A percentile compares a stretch with the other conserved stretches of the same genome.
Conservation (phyloP, 176 grass and related monocot species). For the Thinopyrum elongatum region DNA sequence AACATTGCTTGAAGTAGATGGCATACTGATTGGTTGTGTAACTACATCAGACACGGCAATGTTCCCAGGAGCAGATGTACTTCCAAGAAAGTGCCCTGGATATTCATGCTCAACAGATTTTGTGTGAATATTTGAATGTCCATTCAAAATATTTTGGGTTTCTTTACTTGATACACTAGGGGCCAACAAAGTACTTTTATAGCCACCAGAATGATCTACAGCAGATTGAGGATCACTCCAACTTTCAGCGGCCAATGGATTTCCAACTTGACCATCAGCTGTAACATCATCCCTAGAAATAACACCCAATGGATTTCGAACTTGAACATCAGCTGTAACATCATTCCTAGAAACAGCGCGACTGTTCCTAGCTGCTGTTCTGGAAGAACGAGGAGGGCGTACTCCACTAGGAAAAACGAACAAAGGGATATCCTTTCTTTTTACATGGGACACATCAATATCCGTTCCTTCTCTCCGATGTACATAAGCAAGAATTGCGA, state of each 20-base stretch:
- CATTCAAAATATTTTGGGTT: conserved; percentile 21
- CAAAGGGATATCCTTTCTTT: conserved; percentile 65
- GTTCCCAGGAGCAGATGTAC: neutral
- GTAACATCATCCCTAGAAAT: too few species aligned
- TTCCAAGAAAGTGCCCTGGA: conserved; percentile 17
- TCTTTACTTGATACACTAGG: conserved; percentile 27
- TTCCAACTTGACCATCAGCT: too few species aligned
- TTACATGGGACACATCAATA: conserved; percentile 78
- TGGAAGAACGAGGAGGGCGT: conserved; percentile 53
- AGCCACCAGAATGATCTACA: conserved; percentile 21
- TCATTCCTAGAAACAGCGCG: conserved; percentile 31
- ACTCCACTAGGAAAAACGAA: conserved; percentile 81
- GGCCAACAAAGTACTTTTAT: conserved; percentile 7
- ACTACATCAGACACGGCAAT: neutral
- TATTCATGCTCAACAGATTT: conserved; percentile 29
- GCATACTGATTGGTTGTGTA: conserved; percentile 19
- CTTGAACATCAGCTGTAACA: conserved; percentile 41
- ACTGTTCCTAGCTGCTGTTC: conserved; percentile 22
- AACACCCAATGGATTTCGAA: conserved; percentile 19
- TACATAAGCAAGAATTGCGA: conserved; percentile 47
- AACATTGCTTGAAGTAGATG: conserved; percentile 25
- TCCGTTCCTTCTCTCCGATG: conserved; percentile 67
- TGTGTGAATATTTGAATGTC: conserved; percentile 15
- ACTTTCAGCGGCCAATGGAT: neutral
- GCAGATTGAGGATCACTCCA: conserved; percentile 25